phyloP scores from a whole-genome alignment of 495 filamentous ascomycete species.

The Penicillium mononematosum region DNA sequence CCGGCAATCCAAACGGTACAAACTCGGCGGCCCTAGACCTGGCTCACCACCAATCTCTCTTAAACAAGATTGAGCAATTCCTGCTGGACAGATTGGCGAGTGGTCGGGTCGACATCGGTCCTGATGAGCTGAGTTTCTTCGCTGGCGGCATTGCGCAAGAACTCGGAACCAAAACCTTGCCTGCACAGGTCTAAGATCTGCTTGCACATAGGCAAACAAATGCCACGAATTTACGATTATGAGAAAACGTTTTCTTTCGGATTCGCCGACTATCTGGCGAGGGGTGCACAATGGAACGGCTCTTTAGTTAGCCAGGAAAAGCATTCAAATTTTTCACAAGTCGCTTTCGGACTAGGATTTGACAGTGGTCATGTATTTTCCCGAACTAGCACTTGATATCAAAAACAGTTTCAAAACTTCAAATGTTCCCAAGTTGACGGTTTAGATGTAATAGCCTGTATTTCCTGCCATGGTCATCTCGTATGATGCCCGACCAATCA shows the following conservation, averaged over 20 bases:
- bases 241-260: conserved; percentile 18
- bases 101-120: conserved; percentile 33
- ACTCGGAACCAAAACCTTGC: conserved; percentile 34
- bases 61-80: conserved; percentile 39
- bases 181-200: conserved; percentile 9
- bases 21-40: not conserved
- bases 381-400: conserved; percentile 17
- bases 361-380: conserved; percentile 12
- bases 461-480: not conserved
- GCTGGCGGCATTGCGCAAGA: conserved; percentile 43
- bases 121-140: conserved; percentile 47
- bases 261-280: conserved; percentile 15
- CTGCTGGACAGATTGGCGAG: conserved; percentile 37
- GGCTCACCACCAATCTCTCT: conserved; percentile 18
- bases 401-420: conserved; percentile 15
- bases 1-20: not conserved
- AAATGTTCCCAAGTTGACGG: not conserved
- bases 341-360: conserved; percentile 6
- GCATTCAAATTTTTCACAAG: conserved; percentile 15
- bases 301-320: conserved; percentile 22
- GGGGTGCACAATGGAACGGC: conserved; percentile 14
- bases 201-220: not conserved
- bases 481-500: not conserved
- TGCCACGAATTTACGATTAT: conserved; percentile 23
- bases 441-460: not conserved